Evolutionary conservation across 768 basidiomycete species (phyloP).

Genomic region (Boletus pseudopeckii): DNA sequence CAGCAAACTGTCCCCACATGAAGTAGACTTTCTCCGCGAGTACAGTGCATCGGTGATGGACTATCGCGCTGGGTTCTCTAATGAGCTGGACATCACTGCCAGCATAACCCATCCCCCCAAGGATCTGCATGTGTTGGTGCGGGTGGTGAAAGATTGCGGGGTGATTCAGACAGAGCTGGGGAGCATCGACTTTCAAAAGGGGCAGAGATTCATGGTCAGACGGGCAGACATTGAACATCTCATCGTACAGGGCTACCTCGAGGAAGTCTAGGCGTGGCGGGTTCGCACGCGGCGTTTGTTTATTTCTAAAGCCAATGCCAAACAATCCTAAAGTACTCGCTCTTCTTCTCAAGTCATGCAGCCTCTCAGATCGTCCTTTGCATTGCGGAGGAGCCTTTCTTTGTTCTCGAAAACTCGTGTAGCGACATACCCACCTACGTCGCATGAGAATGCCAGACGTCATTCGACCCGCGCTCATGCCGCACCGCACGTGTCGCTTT

Average conservation of each 20-base stretch:
- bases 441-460: slow-evolving; percentile 1
- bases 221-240: slow-evolving; percentile 90
- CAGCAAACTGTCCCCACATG: slow-evolving; percentile 71
- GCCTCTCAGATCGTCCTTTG: not conserved
- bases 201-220: slow-evolving; percentile 85
- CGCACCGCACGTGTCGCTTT: not conserved
- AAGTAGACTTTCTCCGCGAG: slow-evolving; percentile 79
- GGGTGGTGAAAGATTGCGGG: slow-evolving; percentile 86
- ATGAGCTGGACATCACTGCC: slow-evolving; percentile 84
- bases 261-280: slow-evolving; percentile 61
- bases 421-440: not conserved
- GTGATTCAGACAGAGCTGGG: slow-evolving; percentile 91
- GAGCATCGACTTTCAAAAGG: slow-evolving; percentile 84
- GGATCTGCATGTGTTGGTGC: slow-evolving; percentile 84
- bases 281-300: slow-evolving; percentile 12
- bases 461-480: slow-evolving; percentile 5
- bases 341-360: slow-evolving; percentile 12
- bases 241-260: slow-evolving; percentile 89
- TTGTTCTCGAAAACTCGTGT: not conserved
- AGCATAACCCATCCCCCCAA: slow-evolving; percentile 81
- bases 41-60: slow-evolving; percentile 81
- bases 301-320: slow-evolving; percentile 23
- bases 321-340: slow-evolving; percentile 14
- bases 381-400: not conserved
- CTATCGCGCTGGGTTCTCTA: slow-evolving; percentile 79